These are phyloP conservation scores for Arachis monticola DNA, from an alignment of 331 rosid genomes.

Conservation along the genomic window DNA sequence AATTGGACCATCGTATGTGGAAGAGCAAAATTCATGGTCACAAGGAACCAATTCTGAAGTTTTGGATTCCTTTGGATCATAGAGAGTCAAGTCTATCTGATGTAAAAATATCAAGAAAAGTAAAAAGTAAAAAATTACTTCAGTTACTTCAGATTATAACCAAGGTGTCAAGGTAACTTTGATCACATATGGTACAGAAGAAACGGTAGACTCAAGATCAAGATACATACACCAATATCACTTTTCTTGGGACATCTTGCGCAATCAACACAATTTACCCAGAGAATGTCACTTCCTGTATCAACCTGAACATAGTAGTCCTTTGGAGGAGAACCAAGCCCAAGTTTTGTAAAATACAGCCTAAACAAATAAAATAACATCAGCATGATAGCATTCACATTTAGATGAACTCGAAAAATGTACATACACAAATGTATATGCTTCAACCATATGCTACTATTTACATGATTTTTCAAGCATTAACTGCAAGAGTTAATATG, in stretches of 20 bases:
- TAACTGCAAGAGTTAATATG: too few species aligned
- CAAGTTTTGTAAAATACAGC: conserved; percentile 79
- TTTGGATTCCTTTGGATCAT: conserved; percentile 67
- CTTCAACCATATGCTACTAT: too few species aligned
- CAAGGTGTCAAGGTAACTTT: conserved; percentile 14
- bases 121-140: conserved; percentile 20
- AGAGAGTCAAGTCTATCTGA: conserved; percentile 77
- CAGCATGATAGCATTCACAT: conserved; percentile 8
- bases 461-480: too few species aligned
- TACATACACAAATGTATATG: too few species aligned
- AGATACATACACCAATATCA: conserved; percentile 70
- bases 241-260: conserved; percentile 70
- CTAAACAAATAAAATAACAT: conserved; percentile 52
- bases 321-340: conserved; percentile 82
- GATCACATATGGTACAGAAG: neutral
- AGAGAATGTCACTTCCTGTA: conserved; percentile 94
- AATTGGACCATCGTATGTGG: conserved; percentile 61
- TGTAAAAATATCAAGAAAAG: conserved; percentile 29
- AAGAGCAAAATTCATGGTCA: conserved; percentile 69
- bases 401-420: neutral
- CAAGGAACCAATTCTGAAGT: conserved; percentile 69
- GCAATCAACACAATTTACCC: conserved; percentile 88
- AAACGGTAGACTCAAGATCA: neutral
- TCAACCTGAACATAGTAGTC: conserved; percentile 93
- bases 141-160: neutral